Evolutionary conservation across 495 filamentous ascomycete genomes (phyloP).

Genomic region (Endocarpon pusillum): DNA sequence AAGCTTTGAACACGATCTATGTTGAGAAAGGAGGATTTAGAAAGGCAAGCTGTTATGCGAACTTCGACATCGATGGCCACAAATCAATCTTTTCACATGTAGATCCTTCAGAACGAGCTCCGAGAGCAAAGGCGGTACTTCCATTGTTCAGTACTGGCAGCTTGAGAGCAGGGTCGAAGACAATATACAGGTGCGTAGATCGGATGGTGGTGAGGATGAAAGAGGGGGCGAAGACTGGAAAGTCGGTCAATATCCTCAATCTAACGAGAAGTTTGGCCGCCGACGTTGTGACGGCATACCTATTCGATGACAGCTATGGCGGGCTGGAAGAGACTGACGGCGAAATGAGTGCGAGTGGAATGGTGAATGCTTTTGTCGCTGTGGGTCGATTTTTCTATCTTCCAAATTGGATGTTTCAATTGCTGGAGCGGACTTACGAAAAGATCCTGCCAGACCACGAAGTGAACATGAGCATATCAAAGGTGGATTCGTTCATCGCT

Average conservation of each 20-base stretch:
- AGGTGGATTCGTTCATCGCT: conserved; percentile 23
- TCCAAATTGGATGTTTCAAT: conserved; percentile 18
- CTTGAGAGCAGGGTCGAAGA: conserved; percentile 16
- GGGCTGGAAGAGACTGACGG: conserved; percentile 17
- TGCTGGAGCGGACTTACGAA: conserved; percentile 17
- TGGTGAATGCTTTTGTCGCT: conserved; percentile 29
- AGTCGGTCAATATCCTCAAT: conserved; percentile 28
- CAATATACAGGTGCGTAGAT: conserved; percentile 20
- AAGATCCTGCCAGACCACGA: conserved; percentile 13
- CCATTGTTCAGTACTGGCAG: conserved; percentile 27
- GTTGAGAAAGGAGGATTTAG: conserved; percentile 26
- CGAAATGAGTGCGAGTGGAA: conserved; percentile 19
- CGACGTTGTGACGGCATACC: conserved; percentile 27
- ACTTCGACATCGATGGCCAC: conserved; percentile 35
- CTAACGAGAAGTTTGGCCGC: conserved; percentile 24
- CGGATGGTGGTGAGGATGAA: conserved; percentile 20
- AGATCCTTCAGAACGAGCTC: conserved; percentile 20
- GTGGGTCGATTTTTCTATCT: conserved; percentile 32
- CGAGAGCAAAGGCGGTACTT: conserved; percentile 30
- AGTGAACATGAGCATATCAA: conserved; percentile 14
- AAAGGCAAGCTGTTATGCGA: conserved; percentile 29
- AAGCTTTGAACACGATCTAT: conserved; percentile 28
- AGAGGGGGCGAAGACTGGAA: conserved; percentile 12
- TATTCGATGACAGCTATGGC: conserved; percentile 28
- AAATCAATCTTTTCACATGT: conserved; percentile 32